Evolutionary conservation across 257 asterid genomes (phyloP).

Genomic region (Solanum piurae): DNA sequence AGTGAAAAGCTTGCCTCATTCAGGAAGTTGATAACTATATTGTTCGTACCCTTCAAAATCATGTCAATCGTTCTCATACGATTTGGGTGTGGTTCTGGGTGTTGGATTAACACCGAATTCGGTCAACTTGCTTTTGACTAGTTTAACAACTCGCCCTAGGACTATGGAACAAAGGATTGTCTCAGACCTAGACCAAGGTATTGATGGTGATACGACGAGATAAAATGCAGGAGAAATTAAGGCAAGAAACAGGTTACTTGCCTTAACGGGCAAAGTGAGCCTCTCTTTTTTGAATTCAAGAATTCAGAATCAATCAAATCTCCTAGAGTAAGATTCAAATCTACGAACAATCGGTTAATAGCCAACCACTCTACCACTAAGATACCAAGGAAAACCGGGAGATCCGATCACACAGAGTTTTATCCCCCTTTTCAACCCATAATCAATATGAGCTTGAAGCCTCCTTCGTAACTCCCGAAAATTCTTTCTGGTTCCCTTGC

Average conservation of each 20-base stretch:
- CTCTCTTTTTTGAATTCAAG: neutral
- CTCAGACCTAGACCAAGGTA: neutral
- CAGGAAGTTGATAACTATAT: neutral
- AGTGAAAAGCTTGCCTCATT: neutral
- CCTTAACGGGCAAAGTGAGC: neutral
- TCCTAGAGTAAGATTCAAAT: too few species aligned
- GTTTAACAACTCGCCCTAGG: neutral
- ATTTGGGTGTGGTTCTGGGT: neutral
- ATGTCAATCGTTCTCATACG: neutral
- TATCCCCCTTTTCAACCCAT: neutral
- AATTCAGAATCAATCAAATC: neutral
- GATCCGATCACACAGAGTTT: neutral
- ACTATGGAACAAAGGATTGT: neutral
- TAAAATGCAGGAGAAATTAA: neutral
- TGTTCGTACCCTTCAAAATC: neutral
- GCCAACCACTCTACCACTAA: neutral
- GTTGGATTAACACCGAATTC: neutral
- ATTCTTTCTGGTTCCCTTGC: neutral
- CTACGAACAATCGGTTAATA: neutral
- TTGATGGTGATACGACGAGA: neutral
- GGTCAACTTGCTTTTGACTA: neutral
- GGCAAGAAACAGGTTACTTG: neutral
- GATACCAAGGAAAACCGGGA: neutral
- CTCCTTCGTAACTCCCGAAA: neutral
- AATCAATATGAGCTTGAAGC: neutral